Evolutionary conservation across 23 red algal species (phyloP), one percentile per base, ranked within the genome.

Genomic region (Gracilaria vermiculophylla): DNA sequence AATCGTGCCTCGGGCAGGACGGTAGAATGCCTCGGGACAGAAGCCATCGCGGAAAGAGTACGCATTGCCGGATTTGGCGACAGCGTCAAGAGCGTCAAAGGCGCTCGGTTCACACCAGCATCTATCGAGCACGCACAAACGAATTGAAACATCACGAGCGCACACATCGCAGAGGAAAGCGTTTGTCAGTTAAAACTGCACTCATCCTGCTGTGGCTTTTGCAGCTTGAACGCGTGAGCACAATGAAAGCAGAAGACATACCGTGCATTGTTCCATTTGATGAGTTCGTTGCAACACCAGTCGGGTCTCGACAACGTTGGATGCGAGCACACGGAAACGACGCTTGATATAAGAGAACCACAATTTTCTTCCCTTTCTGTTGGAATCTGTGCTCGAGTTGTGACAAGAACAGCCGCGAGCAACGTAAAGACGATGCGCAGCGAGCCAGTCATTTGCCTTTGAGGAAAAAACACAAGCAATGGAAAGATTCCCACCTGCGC

Each of bases 221-320:
- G 0, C 0, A 28, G 43, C 5, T 5, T 47, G 5, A 10, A 20
- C 4, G 71, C 17, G 42, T 10, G 43, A 48, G 71, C 2, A 57
- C 39, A 21, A 11, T 3, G 12, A 31, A 15, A 57, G 3, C 2
- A 14, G 34, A 32, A 39, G 17, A 39, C 81, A 21, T 85, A 85
- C 81, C 81, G 41, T 44, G 81, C 81, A 28, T 85, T 62, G 48
- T 85, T 85, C 81, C 81, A 85, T 50, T 71, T 69, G 47, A 69
- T 85, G 13, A 85, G 62, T 85, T 85, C 81, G 19, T 85, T 85
- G 44, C 81, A 85, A 54, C 81, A 85, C 81, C 81, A 85, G 45
- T 85, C 81, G 0, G 81, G 81, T 70, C 81, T 69, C 10, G 41
- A 62, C 81, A 85, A 54, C 23, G 58, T 69, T 1, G 81, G 81